Evolutionary conservation across 208 protist species (phyloP).

Genomic region (Leishmania martiniquensis): DNA sequence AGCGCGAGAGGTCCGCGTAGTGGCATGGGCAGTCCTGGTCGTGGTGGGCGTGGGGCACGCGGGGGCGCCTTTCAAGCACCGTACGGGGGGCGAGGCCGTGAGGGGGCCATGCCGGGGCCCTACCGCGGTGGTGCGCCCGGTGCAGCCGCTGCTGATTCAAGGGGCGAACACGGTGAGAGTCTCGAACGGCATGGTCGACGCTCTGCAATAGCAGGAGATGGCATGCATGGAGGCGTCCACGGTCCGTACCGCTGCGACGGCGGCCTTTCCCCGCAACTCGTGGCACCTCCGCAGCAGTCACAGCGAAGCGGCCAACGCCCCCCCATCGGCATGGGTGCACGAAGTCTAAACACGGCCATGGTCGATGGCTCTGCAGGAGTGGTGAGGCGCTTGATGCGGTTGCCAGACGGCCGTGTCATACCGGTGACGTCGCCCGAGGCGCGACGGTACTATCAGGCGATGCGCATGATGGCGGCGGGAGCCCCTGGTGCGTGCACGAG

Average conservation of each 20-base stretch:
- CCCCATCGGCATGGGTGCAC: neutral
- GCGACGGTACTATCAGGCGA: slow-evolving; percentile 3
- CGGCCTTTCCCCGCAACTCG: neutral
- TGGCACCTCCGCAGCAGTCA: neutral
- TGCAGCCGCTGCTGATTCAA: neutral
- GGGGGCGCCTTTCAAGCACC: neutral
- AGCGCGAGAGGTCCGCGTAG: neutral
- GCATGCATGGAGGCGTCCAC: neutral
- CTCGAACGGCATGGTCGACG: neutral
- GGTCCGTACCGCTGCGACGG: neutral
- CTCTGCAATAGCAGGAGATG: neutral
- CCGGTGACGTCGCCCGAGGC: slow-evolving; percentile 20
- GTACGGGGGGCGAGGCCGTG: neutral
- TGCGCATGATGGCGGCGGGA: neutral
- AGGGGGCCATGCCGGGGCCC: neutral
- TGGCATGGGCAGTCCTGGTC: neutral
- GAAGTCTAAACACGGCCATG: neutral
- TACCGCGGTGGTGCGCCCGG: neutral
- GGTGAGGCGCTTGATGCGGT: slow-evolving; percentile 2
- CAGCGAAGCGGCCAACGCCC: slow-evolving; percentile 5
- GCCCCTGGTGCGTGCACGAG: neutral
- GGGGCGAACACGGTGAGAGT: neutral
- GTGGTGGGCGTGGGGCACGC: neutral
- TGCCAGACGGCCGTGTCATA: slow-evolving; percentile 21
- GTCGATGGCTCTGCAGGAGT: slow-evolving; percentile 9